Evolutionary conservation across 345 rosid species (phyloP).

Genomic region (Syzygium aromaticum): DNA sequence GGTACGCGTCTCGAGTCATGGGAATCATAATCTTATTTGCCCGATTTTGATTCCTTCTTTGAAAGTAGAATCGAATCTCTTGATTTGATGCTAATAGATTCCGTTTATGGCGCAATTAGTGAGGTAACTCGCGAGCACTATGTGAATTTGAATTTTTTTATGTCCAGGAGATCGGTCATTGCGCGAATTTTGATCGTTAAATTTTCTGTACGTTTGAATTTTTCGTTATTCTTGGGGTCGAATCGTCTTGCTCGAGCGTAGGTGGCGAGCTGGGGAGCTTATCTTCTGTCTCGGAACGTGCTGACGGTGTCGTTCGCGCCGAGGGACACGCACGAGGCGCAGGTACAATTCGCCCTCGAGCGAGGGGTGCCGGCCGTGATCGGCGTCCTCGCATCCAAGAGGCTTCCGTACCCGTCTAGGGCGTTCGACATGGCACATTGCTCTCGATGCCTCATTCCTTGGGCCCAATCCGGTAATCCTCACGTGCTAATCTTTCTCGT

Average conservation of each 20-base stretch:
- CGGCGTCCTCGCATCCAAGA: slow-evolving; percentile 30
- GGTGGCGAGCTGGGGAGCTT: slow-evolving; percentile 51
- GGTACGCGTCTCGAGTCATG: not conserved
- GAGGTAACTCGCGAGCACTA: not conserved
- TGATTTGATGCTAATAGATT: not conserved
- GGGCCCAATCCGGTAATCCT: slow-evolving; percentile 21
- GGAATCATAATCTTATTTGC: not conserved
- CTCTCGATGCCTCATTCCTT: slow-evolving; percentile 41
- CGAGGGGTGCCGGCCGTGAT: slow-evolving; percentile 38
- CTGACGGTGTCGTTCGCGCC: slow-evolving; percentile 38
- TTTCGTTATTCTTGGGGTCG: not conserved
- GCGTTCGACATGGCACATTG: slow-evolving; percentile 47
- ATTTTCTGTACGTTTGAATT: not conserved
- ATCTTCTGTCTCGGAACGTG: slow-evolving; percentile 25
- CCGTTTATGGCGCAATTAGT: not conserved
- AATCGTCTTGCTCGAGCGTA: not conserved
- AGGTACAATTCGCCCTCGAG: slow-evolving; percentile 38
- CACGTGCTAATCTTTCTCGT: not conserved
- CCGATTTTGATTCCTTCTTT: not conserved
- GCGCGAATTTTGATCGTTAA: not conserved
- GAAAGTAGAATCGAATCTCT: not conserved
- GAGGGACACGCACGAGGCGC: slow-evolving; percentile 40
- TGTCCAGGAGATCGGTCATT: not conserved
- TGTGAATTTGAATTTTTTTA: not conserved
- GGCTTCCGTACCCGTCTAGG: slow-evolving; percentile 35